phyloP scores from a whole-genome alignment of 129 eudicot species.

The Gnaphalium uliginosum region DNA sequence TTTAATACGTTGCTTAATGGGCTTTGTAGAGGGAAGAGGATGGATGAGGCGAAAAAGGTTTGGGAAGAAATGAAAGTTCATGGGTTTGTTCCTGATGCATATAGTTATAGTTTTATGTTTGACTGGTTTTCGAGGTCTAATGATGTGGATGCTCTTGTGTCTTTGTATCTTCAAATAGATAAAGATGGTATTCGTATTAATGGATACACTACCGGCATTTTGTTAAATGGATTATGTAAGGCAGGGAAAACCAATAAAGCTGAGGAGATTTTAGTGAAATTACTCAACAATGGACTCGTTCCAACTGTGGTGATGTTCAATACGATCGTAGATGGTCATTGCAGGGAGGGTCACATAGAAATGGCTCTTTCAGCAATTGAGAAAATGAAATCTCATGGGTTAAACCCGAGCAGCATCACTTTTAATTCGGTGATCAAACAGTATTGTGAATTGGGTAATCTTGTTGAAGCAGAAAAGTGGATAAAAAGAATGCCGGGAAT shows the following conservation, averaged over 20 bases:
- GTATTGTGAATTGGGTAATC: slow-evolving; percentile 31
- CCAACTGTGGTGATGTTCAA: slow-evolving; percentile 33
- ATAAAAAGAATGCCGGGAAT: slow-evolving; percentile 28
- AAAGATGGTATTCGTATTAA: slow-evolving; percentile 27
- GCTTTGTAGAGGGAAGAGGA: slow-evolving; percentile 35
- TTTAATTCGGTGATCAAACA: slow-evolving; percentile 25
- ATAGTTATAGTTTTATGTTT: slow-evolving; percentile 30
- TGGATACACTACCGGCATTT: slow-evolving; percentile 24
- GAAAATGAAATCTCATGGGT: slow-evolving; percentile 30
- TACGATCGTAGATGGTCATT: slow-evolving; percentile 34
- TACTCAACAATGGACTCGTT: slow-evolving; percentile 22
- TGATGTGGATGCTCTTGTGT: slow-evolving; percentile 24
- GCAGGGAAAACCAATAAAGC: slow-evolving; percentile 36
- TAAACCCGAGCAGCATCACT: slow-evolving; percentile 18
- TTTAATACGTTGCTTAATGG: slow-evolving; percentile 31
- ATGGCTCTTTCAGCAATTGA: slow-evolving; percentile 23
- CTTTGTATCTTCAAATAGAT: slow-evolving; percentile 18
- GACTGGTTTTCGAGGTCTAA: slow-evolving; percentile 27
- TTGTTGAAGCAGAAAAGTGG: slow-evolving; percentile 33
- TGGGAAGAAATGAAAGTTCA: slow-evolving; percentile 30
- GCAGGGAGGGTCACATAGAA: slow-evolving; percentile 32
- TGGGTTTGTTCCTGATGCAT: slow-evolving; percentile 32
- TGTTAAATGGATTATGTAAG: slow-evolving; percentile 34
- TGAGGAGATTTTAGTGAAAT: slow-evolving; percentile 29
- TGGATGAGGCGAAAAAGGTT: slow-evolving; percentile 28